Evolutionary conservation across 139 green algal species (phyloP).

Genomic region (Penium margaritaceum): DNA sequence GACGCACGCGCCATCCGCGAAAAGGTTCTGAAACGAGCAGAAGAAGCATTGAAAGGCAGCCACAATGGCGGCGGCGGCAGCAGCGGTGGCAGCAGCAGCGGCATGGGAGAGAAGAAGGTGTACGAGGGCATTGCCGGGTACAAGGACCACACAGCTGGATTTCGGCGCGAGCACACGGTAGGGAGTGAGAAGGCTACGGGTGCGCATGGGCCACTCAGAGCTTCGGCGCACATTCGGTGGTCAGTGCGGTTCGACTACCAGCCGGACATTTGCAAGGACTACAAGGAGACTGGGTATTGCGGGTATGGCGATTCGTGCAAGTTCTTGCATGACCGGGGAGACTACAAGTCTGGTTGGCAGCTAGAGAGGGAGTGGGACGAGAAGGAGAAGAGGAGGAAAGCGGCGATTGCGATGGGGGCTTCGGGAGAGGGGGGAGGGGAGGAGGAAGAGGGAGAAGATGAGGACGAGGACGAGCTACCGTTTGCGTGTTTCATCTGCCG

Average conservation of each 20-base stretch:
- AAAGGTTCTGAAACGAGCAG: constrained; percentile 37
- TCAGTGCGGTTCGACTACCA: constrained; percentile 88
- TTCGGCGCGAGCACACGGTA: constrained; percentile 42
- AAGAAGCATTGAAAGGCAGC: constrained; percentile 22
- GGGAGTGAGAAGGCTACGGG: constrained; percentile 40
- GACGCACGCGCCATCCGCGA: constrained; percentile 41
- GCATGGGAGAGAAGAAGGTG: too few relatives aligned
- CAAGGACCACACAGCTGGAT: constrained; percentile 43
- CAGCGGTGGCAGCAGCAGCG: not conserved
- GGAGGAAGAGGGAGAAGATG: constrained; percentile 48
- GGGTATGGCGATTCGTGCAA: constrained; percentile 96
- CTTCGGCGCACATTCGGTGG: constrained; percentile 60
- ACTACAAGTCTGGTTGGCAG: constrained; percentile 87
- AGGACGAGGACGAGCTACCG: constrained; percentile 72
- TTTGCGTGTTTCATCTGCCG: constrained; percentile 91
- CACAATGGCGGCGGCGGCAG: not conserved
- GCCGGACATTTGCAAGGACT: constrained; percentile 97
- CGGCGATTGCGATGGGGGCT: constrained; percentile 61
- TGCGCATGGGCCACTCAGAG: constrained; percentile 70
- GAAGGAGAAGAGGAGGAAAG: constrained; percentile 77
- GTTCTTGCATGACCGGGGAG: constrained; percentile 94
- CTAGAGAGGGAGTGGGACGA: constrained; percentile 82
- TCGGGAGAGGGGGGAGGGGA: constrained; percentile 46
- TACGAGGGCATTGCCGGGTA: constrained; percentile 38
- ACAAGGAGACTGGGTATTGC: constrained; percentile 76